Evolutionary conservation across 306 rosid genomes (phyloP).

Genomic region (Argentina anserina): DNA sequence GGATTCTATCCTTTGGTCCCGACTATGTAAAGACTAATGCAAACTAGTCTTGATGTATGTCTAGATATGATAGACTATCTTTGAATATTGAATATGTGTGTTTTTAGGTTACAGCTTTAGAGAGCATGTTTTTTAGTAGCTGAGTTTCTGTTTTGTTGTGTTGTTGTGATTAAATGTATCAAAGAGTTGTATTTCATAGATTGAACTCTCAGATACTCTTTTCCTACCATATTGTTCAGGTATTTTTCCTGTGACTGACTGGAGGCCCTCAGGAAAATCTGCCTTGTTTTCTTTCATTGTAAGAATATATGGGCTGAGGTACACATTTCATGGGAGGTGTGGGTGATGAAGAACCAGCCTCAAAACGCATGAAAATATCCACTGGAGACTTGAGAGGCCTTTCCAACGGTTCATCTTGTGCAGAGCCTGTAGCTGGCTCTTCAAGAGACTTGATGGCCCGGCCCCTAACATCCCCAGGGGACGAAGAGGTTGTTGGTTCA

Average conservation of each 20-base stretch:
- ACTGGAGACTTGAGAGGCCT: slow-evolving; percentile 57
- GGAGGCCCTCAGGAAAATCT: slow-evolving; percentile 30
- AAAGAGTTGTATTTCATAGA: neutral
- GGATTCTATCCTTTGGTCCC: neutral
- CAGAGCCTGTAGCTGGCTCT: slow-evolving; percentile 62
- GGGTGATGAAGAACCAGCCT: slow-evolving; percentile 98
- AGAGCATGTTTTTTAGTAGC: neutral
- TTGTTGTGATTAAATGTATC: neutral
- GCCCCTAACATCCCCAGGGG: slow-evolving; percentile 79
- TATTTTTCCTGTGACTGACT: slow-evolving; percentile 28
- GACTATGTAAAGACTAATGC: neutral
- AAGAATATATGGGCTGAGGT: slow-evolving; percentile 96
- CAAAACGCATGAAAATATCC: slow-evolving; percentile 81
- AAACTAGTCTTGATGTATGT: neutral
- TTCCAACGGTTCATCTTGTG: slow-evolving; percentile 76
- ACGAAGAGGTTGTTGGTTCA: slow-evolving; percentile 77
- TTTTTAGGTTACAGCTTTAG: neutral
- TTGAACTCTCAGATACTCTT: slow-evolving; percentile 3
- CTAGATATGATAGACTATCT: neutral
- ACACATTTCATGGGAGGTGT: slow-evolving; percentile 99
- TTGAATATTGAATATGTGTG: neutral
- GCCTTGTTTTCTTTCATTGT: slow-evolving; percentile 29
- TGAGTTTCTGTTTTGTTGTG: neutral
- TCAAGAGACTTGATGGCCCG: slow-evolving; percentile 89
- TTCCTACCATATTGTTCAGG: slow-evolving; percentile 36